These are phyloP conservation scores for Talaromyces pinophilus DNA, from an alignment of 2,329 filamentous ascomycete genomes.

Conservation along the genomic window DNA sequence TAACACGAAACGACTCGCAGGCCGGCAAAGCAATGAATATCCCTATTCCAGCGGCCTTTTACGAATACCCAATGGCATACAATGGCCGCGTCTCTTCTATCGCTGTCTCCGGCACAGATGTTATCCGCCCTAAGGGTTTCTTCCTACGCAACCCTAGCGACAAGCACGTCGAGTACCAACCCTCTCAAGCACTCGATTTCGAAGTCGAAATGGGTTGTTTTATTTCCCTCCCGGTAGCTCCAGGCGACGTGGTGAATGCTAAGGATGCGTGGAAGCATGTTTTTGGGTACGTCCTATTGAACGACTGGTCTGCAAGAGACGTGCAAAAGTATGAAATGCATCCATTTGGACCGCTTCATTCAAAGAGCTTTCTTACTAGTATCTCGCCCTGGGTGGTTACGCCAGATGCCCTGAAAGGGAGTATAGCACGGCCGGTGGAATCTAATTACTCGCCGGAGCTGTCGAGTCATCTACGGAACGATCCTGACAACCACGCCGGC, in stretches of 20 bases:
- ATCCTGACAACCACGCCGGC: conserved; percentile 10
- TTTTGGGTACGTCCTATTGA: conserved; percentile 63
- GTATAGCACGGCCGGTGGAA: not conserved
- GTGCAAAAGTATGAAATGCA: conserved; percentile 62
- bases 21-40: conserved; percentile 18
- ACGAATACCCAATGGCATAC: conserved; percentile 18
- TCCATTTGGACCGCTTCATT: conserved; percentile 61
- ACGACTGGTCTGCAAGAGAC: conserved; percentile 63
- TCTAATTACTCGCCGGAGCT: not conserved
- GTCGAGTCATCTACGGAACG: conserved; percentile 4
- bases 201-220: conserved; percentile 54
- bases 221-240: conserved; percentile 44
- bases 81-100: conserved; percentile 17
- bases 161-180: conserved; percentile 36
- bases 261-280: conserved; percentile 51
- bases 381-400: conserved; percentile 65
- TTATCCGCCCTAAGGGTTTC: conserved; percentile 14
- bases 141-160: not conserved
- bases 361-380: conserved; percentile 60
- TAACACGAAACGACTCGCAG: not conserved
- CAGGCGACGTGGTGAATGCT: conserved; percentile 45
- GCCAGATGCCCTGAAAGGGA: conserved; percentile 52
- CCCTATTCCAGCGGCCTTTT: conserved; percentile 14
- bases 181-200: conserved; percentile 48
- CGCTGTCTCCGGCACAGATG: conserved; percentile 3